phyloP scores from a whole-genome alignment of 2,329 filamentous ascomycete genomes.

The Botryotinia convoluta region DNA sequence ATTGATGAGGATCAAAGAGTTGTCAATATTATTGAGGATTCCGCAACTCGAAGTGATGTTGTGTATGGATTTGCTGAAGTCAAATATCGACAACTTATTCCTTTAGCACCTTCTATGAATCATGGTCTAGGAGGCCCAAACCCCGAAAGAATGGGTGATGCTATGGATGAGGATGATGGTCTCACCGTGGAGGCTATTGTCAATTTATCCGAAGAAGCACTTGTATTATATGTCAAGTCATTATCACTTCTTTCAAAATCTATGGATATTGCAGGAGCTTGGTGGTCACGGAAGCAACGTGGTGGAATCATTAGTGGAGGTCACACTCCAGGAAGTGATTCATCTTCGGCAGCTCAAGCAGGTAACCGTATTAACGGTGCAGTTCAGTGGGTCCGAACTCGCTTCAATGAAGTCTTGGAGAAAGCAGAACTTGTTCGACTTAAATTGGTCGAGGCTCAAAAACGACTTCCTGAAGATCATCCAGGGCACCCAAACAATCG shows the following conservation, averaged over 20 bases:
- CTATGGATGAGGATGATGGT: constrained; percentile 65
- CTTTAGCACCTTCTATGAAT: constrained; percentile 74
- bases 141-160: constrained; percentile 52
- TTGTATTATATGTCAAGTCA: constrained; percentile 95
- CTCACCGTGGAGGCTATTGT: constrained; percentile 85
- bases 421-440: constrained; percentile 93
- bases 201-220: constrained; percentile 84
- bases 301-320: constrained; percentile 52
- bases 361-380: constrained; percentile 79
- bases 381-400: constrained; percentile 89
- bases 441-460: constrained; percentile 83
- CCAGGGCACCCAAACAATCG: constrained; percentile 82
- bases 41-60: constrained; percentile 89
- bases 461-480: constrained; percentile 77
- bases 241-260: constrained; percentile 85
- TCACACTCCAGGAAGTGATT: constrained; percentile 43
- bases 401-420: constrained; percentile 96
- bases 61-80: constrained; percentile 98
- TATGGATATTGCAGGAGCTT: constrained; percentile 90
- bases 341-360: constrained; percentile 43
- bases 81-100: constrained; percentile 96
- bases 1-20: constrained; percentile 78
- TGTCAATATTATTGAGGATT: constrained; percentile 82
- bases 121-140: constrained; percentile 65
- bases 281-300: constrained; percentile 83